phyloP scores from a whole-genome alignment of 2,329 filamentous ascomycete genomes.

The Ceratocystis ficicola region DNA sequence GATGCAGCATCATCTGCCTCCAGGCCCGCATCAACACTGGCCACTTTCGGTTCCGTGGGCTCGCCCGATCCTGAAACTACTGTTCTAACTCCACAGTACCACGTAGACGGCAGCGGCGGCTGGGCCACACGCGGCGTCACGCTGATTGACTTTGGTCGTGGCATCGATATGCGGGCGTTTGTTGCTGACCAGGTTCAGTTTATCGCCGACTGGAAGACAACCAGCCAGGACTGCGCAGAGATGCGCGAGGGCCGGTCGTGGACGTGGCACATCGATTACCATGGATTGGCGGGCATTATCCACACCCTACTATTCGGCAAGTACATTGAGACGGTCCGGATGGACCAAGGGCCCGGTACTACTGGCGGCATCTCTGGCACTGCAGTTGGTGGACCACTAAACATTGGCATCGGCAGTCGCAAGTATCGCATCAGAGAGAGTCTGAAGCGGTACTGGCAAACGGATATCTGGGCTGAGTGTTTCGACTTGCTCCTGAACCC shows the following conservation, averaged over 20 bases:
- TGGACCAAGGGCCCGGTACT: constrained; percentile 36
- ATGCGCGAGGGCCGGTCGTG: constrained; percentile 89
- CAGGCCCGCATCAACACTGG: not conserved
- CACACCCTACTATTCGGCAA: constrained; percentile 86
- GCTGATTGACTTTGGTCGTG: constrained; percentile 89
- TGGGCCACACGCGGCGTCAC: constrained; percentile 72
- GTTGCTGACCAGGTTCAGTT: constrained; percentile 60
- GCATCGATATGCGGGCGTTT: constrained; percentile 87
- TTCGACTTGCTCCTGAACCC: constrained; percentile 86
- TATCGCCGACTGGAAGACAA: constrained; percentile 89
- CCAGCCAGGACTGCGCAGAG: constrained; percentile 79
- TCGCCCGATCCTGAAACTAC: constrained; percentile 5
- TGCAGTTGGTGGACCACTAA: constrained; percentile 40
- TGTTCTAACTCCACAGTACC: constrained; percentile 52
- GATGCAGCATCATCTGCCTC: constrained; percentile 35
- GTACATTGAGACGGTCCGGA: constrained; percentile 71
- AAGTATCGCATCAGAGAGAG: constrained; percentile 70
- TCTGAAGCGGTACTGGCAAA: constrained; percentile 94
- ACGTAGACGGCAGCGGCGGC: constrained; percentile 58
- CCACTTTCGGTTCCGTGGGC: not conserved
- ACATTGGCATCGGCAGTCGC: constrained; percentile 43
- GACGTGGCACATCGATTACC: constrained; percentile 97
- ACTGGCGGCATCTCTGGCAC: constrained; percentile 36
- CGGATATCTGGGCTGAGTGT: constrained; percentile 71
- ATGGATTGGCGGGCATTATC: constrained; percentile 77